These are phyloP conservation scores for Hypoxylon fragiforme DNA, from an alignment of 495 filamentous ascomycete species.

Conservation along the genomic window DNA sequence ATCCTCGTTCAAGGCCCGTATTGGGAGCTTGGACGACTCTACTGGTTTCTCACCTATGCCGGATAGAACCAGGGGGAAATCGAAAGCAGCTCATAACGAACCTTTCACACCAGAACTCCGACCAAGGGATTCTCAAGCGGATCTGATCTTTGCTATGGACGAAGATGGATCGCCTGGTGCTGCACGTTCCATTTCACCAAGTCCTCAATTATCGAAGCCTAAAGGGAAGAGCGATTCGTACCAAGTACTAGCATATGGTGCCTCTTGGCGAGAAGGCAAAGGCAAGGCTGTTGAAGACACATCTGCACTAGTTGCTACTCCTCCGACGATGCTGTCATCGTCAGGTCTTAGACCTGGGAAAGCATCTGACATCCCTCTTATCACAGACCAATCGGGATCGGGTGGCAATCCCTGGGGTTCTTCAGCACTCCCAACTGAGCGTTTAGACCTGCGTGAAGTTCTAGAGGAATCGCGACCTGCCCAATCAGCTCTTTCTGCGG, in stretches of 20 bases:
- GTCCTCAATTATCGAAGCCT: neutral
- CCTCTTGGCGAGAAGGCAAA: conserved; percentile 39
- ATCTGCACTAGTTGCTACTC: conserved; percentile 9
- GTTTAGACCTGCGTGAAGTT: conserved; percentile 80
- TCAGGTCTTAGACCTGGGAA: neutral
- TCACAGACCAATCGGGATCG: conserved; percentile 19
- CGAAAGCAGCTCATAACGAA: conserved; percentile 51
- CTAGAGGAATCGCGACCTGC: conserved; percentile 71
- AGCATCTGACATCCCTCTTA: conserved; percentile 4
- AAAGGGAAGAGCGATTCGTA: conserved; percentile 24
- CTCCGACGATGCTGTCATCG: conserved; percentile 1
- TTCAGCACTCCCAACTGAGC: conserved; percentile 57
- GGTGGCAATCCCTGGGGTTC: conserved; percentile 63
- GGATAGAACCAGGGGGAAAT: conserved; percentile 55
- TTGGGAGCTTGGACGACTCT: conserved; percentile 61
- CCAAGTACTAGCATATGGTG: conserved; percentile 17
- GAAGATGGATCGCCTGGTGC: conserved; percentile 58
- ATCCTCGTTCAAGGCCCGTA: conserved; percentile 50
- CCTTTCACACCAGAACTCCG: conserved; percentile 63
- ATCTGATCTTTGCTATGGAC: conserved; percentile 94
- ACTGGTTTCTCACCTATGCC: conserved; percentile 53
- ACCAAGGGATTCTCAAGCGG: conserved; percentile 64
- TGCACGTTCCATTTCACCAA: conserved; percentile 22
- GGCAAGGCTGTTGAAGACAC: conserved; percentile 39
- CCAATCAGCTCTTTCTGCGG: conserved; percentile 75